These are phyloP conservation scores for Nissolia schottii DNA, from an alignment of 306 rosid species.

Conservation along the genomic window DNA sequence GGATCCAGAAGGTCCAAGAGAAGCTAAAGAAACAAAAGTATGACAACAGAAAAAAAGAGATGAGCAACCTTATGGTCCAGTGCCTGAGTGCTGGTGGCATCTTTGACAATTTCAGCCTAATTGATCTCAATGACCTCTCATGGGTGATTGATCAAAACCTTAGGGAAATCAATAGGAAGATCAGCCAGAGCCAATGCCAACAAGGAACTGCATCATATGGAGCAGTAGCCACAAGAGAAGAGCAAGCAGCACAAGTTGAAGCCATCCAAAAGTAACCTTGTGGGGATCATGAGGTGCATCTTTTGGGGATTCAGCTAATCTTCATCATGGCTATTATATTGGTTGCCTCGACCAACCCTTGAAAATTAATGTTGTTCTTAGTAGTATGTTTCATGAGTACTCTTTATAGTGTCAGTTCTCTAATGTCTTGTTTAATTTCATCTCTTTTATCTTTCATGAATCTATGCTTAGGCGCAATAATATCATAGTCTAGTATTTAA, in stretches of 20 bases:
- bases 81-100: background rate
- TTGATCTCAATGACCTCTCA: constrained; percentile 4
- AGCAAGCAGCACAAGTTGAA: background rate
- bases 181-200: background rate
- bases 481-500: no score
- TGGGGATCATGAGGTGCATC: no score
- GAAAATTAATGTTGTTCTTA: background rate
- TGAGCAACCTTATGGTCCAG: background rate
- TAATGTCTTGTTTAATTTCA: background rate
- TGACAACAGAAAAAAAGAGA: constrained; percentile 16
- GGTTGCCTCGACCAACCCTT: background rate
- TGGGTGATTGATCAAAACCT: constrained; percentile 11
- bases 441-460: background rate
- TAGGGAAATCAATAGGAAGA: background rate
- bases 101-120: background rate
- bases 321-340: background rate
- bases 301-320: constrained; percentile 11
- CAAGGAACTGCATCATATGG: background rate
- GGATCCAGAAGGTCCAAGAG: constrained; percentile 6
- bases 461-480: background rate
- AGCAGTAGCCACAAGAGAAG: background rate
- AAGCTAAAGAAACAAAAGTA: constrained; percentile 8
- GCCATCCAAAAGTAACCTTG: no score
- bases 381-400: background rate
- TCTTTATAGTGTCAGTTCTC: background rate